Evolutionary conservation across 1,284 basidiomycete genomes (phyloP).

Genomic region (Rhodotorula sp.): DNA sequence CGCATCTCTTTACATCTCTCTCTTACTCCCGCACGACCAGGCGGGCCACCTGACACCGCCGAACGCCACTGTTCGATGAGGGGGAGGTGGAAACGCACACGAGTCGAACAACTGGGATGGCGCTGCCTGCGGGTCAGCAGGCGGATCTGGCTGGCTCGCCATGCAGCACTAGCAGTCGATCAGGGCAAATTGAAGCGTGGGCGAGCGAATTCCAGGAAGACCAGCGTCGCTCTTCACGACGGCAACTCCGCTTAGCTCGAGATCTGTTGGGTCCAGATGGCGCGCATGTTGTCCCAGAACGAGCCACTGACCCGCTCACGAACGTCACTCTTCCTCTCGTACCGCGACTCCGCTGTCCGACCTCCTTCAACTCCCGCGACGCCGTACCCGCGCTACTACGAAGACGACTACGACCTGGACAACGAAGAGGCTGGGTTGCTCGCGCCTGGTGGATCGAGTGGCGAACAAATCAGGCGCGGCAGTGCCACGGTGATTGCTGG

Average conservation of each 20-base stretch:
- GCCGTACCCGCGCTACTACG: slow-evolving; percentile 50
- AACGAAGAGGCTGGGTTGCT: slow-evolving; percentile 58
- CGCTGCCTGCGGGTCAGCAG: neutral
- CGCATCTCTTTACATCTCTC: no score
- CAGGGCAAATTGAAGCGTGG: neutral
- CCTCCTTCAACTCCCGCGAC: slow-evolving; percentile 51
- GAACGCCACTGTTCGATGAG: neutral
- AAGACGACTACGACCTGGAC: slow-evolving; percentile 48
- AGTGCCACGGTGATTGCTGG: slow-evolving; percentile 6
- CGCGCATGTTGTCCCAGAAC: neutral
- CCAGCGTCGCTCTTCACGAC: neutral
- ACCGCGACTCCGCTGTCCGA: slow-evolving; percentile 70
- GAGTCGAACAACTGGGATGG: slow-evolving; percentile 1
- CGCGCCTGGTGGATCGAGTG: slow-evolving; percentile 31
- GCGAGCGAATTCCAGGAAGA: neutral
- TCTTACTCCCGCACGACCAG: no score
- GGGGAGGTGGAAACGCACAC: neutral
- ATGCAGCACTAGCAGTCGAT: neutral
- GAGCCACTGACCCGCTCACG: slow-evolving; percentile 68
- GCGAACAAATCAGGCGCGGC: slow-evolving; percentile 19
- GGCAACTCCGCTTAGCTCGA: no score
- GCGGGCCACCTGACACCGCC: no score
- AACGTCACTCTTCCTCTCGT: slow-evolving; percentile 91
- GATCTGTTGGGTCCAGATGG: no score
- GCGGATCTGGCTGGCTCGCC: neutral